Base-by-base conservation (phyloP, 1,284 basidiomycete species). In the Bjerkandera adusta region DNA sequence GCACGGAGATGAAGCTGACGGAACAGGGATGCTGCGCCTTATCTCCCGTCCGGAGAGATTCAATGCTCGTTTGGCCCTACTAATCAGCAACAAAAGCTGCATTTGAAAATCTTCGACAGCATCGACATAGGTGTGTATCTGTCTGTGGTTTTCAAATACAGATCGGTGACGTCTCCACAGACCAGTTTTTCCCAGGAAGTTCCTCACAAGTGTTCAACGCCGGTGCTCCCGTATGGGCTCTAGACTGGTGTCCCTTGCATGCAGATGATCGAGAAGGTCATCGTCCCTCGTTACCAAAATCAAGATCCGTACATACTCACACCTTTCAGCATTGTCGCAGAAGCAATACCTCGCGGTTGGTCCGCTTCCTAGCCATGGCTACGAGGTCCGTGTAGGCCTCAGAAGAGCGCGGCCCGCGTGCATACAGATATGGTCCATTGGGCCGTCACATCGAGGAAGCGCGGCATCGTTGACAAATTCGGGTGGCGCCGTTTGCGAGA, bases 181-280 rank as follows among this genome's bases (percentile, higher is more conserved):
- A 60, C 11, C 57, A 65, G 15, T 62, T 73, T 47, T 68, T 78
- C 36, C 64, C 74, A 2, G 75, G 70, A 30, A 78, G 75, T 50
- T 68, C 73, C 24, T 72, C 82, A 0, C 76, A 85, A 52, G 69
- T 92, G 0, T 85, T 96, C 65, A 88, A 85, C 52, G 85, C 87
- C 0, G 94, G 94, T 1, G 85, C 84, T 2, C 87, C 89, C 0
- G 86, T 91, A 12, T 92, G 88, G 84, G 89, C 82, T 0, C 61
- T 95, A 15, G 91, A 94, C 57, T 97, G 93, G 92, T 92, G 91
- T 62, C 92, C 93, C 1, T 81, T 84, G 15, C 76, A 86, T 49
- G 70, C 76, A 20, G 68, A 73, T 21, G 81, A 86, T 43, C 75
- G 82, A 15, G 7, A 29, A 40, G 50, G 54, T 53, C 33, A n/a